These are phyloP conservation scores for Tremella mesenterica DNA, from an alignment of 768 basidiomycete species.

Conservation along the genomic window DNA sequence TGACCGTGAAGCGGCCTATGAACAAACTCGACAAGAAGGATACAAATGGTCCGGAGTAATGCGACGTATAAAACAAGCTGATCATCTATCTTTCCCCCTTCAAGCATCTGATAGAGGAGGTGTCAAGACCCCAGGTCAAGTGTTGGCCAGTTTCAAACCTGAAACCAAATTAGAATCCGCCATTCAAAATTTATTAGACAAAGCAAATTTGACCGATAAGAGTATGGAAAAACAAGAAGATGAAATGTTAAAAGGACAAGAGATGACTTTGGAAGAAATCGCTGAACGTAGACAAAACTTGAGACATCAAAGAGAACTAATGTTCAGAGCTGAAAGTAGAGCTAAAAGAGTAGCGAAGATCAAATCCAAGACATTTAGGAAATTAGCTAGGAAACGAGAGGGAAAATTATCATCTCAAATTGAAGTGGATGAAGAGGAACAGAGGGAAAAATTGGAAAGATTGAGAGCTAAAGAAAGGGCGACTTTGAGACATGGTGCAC, in stretches of 20 bases:
- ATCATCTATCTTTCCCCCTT: constrained; percentile 43
- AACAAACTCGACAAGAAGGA: constrained; percentile 82
- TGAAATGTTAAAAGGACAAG: constrained; percentile 60
- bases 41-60: constrained; percentile 90
- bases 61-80: constrained; percentile 79
- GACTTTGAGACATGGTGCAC: constrained; percentile 77
- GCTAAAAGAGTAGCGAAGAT: constrained; percentile 86
- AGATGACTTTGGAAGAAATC: constrained; percentile 77
- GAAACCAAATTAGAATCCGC: constrained; percentile 75
- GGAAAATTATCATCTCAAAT: constrained; percentile 57
- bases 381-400: constrained; percentile 68
- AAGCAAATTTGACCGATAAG: constrained; percentile 72
- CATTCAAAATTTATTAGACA: constrained; percentile 67
- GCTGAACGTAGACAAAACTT: constrained; percentile 70
- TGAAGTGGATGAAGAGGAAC: constrained; percentile 51
- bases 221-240: constrained; percentile 71
- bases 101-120: constrained; percentile 39
- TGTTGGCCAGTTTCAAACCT: constrained; percentile 61
- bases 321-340: constrained; percentile 86
- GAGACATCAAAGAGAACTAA: constrained; percentile 78
- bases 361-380: constrained; percentile 87
- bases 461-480: constrained; percentile 80
- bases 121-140: constrained; percentile 34
- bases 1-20: constrained; percentile 88
- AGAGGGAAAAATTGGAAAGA: constrained; percentile 60